Percentiles rank a stretch among this genome's conserved stretches.
Evolutionary conservation across 257 asterid genomes (phyloP).

Genomic region (Plantago major): DNA sequence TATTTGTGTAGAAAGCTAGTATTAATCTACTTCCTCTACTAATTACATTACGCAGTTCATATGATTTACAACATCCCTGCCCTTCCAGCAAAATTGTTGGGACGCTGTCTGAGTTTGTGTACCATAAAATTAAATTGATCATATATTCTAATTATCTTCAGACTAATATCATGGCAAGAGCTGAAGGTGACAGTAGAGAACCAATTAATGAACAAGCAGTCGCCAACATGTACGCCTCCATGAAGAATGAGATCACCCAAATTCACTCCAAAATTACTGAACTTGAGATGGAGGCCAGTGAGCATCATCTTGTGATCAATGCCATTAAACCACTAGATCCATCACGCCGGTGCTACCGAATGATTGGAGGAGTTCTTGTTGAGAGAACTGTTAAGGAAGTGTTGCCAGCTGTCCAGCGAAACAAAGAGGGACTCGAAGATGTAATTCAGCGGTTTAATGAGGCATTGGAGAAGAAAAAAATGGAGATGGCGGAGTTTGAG

Average conservation of each 20-base stretch:
- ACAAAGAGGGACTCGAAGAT: constrained; percentile 92
- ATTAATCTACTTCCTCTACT: too few relatives aligned
- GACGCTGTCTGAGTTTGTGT: too few relatives aligned
- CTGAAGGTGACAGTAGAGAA: constrained; percentile 46
- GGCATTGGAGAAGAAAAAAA: constrained; percentile 84
- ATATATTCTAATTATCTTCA: constrained; percentile 13
- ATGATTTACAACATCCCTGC: too few relatives aligned
- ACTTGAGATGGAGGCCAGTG: constrained; percentile 92
- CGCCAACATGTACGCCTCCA: constrained; percentile 65
- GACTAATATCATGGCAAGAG: constrained; percentile 52
- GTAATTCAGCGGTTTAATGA: constrained; percentile 76
- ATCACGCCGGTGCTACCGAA: constrained; percentile 86
- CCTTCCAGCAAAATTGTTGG: too few relatives aligned
- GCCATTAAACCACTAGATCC: constrained; percentile 91
- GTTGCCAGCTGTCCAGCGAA: constrained; percentile 85
- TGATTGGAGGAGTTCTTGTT: constrained; percentile 97
- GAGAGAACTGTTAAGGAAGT: constrained; percentile 86
- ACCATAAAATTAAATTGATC: too few relatives aligned
- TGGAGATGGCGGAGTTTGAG: constrained; percentile 74
- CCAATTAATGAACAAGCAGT: constrained; percentile 92
- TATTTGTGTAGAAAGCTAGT: too few relatives aligned
- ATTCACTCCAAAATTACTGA: constrained; percentile 85
- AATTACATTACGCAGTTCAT: too few relatives aligned
- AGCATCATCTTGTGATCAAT: constrained; percentile 84
- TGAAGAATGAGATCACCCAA: constrained; percentile 81